phyloP scores from a whole-genome alignment of 2,329 filamentous ascomycete species.

The Ceratocystis ficicola region DNA sequence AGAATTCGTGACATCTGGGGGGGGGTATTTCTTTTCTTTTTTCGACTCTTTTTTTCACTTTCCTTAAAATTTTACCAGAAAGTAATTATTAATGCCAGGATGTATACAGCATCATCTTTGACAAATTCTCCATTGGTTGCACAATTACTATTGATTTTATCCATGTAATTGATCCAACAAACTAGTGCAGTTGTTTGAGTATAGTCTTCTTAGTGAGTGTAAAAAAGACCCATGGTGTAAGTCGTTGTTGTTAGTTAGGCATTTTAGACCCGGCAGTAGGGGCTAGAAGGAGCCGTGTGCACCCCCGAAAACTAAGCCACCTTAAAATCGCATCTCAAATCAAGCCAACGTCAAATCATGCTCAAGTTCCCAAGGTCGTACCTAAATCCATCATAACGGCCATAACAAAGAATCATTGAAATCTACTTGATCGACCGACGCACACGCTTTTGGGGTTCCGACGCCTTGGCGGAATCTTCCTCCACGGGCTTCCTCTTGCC shows the following conservation, averaged over 20 bases:
- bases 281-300: too few species aligned
- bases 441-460: conserved; percentile 13
- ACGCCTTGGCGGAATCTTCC: background rate
- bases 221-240: background rate
- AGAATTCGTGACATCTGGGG: too few species aligned
- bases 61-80: conserved; percentile 11
- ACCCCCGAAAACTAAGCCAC: too few species aligned
- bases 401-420: background rate
- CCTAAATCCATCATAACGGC: too few species aligned
- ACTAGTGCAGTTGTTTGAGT: background rate
- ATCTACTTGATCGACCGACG: conserved; percentile 17
- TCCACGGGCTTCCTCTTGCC: conserved; percentile 18
- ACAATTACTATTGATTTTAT: background rate
- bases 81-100: conserved; percentile 8
- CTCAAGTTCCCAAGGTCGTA: too few species aligned
- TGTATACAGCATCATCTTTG: background rate
- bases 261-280: too few species aligned
- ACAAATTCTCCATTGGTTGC: background rate
- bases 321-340: background rate
- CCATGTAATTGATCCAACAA: background rate
- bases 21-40: background rate
- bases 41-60: background rate
- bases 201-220: too few species aligned
- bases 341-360: too few species aligned
- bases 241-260: background rate